Evolutionary conservation across 345 rosid species (phyloP), one percentile per base, ranked within the genome.

Genomic region (Gossypium arboreum): DNA sequence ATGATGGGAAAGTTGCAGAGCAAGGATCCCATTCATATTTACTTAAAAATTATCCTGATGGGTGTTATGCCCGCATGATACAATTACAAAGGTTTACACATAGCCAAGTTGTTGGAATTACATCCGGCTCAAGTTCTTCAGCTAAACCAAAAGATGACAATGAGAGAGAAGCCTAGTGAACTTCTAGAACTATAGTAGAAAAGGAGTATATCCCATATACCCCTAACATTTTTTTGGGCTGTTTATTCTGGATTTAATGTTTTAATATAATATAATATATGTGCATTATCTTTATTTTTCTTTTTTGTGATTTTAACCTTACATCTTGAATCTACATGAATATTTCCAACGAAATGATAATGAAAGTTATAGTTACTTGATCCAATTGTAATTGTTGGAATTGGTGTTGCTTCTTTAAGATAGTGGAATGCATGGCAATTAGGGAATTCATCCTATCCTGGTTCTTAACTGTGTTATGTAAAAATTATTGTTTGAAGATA

Each of bases 1-100:
- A 95, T 27, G 98, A 95, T 8, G 99, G 94, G 43, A 95, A 91
- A 81, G 99, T 95, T 2, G 91, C 94, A 0, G 99, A 95, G 77
- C 98, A 89, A 87, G 99, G 99, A 24, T 90, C 98, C 1, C 99
- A 93, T 78, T 87, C 93, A 0, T 92, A 90, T 72, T 84, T 95
- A 11, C 78, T 93, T 70, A 95, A 91, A 83, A 95, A 91, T 73
- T 34, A 84, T 80, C 97, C 98, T 8, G 98, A 93, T 43, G 98
- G 98, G 54, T 81, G 84, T 62, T 95, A 95, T 20, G 92, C 98
- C 25, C 67, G 99, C 71, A 95, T 95, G 99, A 91, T 90, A 79
- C 97, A 95, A 83, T 82, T 95, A 74, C 99, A 93, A 78, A 88
- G 99, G 83, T 93, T 95, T 82, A 89, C 93, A 20, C 91, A 90